A percentile compares a stretch with the other conserved stretches of the same genome.
Evolutionary conservation across 2,329 filamentous ascomycete species (phyloP).

Genomic region (Colletotrichum sublineola): DNA sequence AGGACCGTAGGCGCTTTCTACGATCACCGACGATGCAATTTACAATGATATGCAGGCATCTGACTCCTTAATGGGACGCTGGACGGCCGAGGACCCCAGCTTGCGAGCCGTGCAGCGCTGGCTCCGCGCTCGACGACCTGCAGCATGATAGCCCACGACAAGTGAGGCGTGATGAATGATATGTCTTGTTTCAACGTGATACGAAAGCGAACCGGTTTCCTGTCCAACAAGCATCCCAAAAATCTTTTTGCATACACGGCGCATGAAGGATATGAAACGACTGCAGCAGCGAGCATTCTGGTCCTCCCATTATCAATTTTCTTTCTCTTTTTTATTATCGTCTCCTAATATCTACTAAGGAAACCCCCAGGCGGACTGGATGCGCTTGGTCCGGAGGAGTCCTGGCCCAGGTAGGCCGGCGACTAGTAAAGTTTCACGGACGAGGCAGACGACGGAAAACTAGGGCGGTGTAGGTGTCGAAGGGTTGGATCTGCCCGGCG

Average conservation of each 20-base stretch:
- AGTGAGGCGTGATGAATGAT: constrained; percentile 12
- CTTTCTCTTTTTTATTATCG: not conserved
- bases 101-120: constrained; percentile 70
- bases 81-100: constrained; percentile 73
- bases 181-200: constrained; percentile 10
- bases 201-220: constrained; percentile 5
- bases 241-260: constrained; percentile 28
- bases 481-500: constrained; percentile 29
- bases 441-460: not conserved
- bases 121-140: constrained; percentile 60
- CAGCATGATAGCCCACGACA: not conserved
- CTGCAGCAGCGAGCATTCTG: constrained; percentile 8
- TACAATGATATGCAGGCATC: constrained; percentile 67
- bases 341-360: not conserved
- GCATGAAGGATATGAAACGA: constrained; percentile 36
- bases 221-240: not conserved
- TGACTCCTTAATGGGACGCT: constrained; percentile 69
- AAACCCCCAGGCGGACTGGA: constrained; percentile 17
- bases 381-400: not conserved
- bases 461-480: not conserved
- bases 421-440: too few relatives aligned
- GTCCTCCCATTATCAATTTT: not conserved
- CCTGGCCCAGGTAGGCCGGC: constrained; percentile 12
- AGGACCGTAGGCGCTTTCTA: constrained; percentile 66
- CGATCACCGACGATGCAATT: constrained; percentile 70